Conservation (phyloP, 176 grass and related monocot species). For the Triticum timopheevii region DNA sequence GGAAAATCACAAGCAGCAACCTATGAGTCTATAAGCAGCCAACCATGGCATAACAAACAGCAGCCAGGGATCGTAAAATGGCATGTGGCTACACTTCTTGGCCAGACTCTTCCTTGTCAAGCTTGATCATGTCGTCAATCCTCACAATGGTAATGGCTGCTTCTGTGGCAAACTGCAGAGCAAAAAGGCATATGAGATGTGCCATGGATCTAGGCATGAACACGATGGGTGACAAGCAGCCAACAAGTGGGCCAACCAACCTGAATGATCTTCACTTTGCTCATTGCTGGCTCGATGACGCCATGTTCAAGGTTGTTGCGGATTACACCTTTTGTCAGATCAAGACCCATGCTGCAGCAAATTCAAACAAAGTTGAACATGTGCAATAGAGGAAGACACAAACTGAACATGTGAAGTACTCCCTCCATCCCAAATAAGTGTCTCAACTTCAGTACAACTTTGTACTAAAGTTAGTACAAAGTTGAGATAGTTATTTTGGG, state of each 20-base stretch:
- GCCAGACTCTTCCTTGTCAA: conserved; percentile 65
- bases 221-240: too few relatives aligned
- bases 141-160: conserved; percentile 93
- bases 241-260: neutral
- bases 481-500: too few relatives aligned
- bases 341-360: conserved; percentile 77
- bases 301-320: conserved; percentile 89
- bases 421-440: too few relatives aligned
- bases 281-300: conserved; percentile 95
- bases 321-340: conserved; percentile 73
- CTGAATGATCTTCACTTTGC: conserved; percentile 96
- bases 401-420: neutral
- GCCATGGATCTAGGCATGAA: too few relatives aligned
- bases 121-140: conserved; percentile 97
- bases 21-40: neutral
- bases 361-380: neutral
- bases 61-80: neutral
- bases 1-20: neutral
- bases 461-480: too few relatives aligned
- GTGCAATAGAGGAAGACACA: neutral
- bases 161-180: conserved; percentile 77
- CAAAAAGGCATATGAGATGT: neutral
- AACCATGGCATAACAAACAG: conserved; percentile 18
- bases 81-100: conserved; percentile 46
- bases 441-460: too few relatives aligned